Evolutionary conservation across 768 basidiomycete species (phyloP).

Genomic region (Podaxis rugospora): DNA sequence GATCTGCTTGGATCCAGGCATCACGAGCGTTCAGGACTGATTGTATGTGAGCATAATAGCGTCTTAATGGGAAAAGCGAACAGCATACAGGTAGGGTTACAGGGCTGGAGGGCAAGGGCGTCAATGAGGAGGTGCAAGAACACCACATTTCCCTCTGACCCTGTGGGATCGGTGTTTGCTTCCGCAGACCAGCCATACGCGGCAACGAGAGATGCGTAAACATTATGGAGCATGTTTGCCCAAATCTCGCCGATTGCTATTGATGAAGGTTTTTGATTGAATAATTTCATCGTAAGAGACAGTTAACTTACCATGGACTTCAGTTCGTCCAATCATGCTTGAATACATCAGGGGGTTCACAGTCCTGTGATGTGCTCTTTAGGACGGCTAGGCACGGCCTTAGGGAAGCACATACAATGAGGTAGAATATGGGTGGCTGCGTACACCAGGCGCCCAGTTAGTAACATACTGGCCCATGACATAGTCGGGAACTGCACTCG

Average conservation of each 20-base stretch:
- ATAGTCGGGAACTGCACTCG: constrained; percentile 24
- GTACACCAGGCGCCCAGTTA: constrained; percentile 42
- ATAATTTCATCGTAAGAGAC: neutral
- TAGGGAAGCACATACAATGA: constrained; percentile 22
- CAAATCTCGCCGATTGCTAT: constrained; percentile 48
- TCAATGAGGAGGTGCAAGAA: constrained; percentile 47
- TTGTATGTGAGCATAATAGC: neutral
- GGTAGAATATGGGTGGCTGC: constrained; percentile 47
- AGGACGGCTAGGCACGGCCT: neutral
- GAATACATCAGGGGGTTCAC: constrained; percentile 9
- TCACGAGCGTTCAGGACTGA: constrained; percentile 18
- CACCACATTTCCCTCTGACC: constrained; percentile 39
- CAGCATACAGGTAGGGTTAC: constrained; percentile 39
- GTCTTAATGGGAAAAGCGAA: neutral
- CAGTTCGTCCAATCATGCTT: constrained; percentile 3
- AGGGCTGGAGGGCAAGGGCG: constrained; percentile 39
- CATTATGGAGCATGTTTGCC: constrained; percentile 39
- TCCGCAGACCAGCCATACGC: constrained; percentile 29
- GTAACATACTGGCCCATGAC: constrained; percentile 41
- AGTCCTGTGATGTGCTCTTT: neutral
- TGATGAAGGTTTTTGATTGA: neutral
- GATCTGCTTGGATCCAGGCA: constrained; percentile 21
- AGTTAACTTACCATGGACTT: neutral
- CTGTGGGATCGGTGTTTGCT: constrained; percentile 32
- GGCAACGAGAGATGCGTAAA: constrained; percentile 32